Base-by-base conservation (phyloP, 164 flowering plant genomes). In the Vitis rupestris region DNA sequence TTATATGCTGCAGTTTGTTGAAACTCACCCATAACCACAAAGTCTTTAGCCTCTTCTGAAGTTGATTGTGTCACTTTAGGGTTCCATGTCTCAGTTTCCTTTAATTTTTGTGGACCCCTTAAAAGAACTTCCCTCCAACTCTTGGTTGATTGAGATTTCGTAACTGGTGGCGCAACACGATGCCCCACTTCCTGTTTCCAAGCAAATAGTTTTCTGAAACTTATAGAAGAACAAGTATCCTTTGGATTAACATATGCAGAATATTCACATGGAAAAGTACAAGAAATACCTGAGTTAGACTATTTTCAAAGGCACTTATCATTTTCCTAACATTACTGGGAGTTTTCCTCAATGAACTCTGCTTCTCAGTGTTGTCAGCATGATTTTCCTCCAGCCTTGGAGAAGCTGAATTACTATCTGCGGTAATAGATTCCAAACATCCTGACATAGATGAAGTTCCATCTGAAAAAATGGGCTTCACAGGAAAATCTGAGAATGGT, bases 231-330 rank as follows among this genome's bases (percentile, higher is more conserved):
- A 67, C 47, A 56, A 10, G 12, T 17, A 14, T 29, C 68, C 52
- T 54, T 68, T 27, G 51, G 50, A 70, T 37, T 53, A 44, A 61
- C 30, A 53, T 58, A 47, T 31, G 49, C 29, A 59, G 48, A 65
- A 37, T 29, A 27, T 12, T 59, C n/a, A 29, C 1, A 30, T 29
- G 13, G 69, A 27, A 69, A 59, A 69, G 13, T 48, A 11, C 54
- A 63, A 62, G 58, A 68, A n/a, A 66, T 84, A 92, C 95, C 97
- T 85, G 84, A 65, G 77, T 7, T 65, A 57, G 82, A 69, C 74
- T 80, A 76, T 64, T 75, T 76, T 92, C 95, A 60, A 92, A 87
- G 60, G 88, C 89, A 78, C 78, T 82, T n/a, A 89, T 84, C 86
- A 92, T 84, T 55, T 84, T 87, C 76, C 76, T 85, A 48, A 92